These are phyloP conservation scores for Aspergillus versicolor DNA, from an alignment of 2,329 filamentous ascomycete genomes.

Conservation along the genomic window DNA sequence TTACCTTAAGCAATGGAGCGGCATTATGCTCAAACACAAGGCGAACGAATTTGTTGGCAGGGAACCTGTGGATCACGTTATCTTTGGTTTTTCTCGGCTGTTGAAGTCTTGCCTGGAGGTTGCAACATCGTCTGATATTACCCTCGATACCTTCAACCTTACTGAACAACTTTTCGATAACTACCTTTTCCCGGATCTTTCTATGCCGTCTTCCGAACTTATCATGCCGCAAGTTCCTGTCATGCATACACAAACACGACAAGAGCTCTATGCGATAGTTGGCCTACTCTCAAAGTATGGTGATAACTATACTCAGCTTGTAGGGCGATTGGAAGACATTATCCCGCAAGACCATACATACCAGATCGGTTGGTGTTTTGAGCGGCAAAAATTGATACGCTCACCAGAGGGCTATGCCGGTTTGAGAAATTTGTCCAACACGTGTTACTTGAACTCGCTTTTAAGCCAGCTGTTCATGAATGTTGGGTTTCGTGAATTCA, in stretches of 20 bases:
- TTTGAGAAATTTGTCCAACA: slow-evolving; percentile 88
- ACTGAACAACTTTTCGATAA: slow-evolving; percentile 58
- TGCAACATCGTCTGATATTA: slow-evolving; percentile 18
- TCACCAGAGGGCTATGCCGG: slow-evolving; percentile 81
- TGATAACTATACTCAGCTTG: slow-evolving; percentile 50
- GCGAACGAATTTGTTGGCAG: slow-evolving; percentile 50
- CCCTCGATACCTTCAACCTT: slow-evolving; percentile 27
- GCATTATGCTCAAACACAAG: slow-evolving; percentile 42
- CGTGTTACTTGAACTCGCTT: slow-evolving; percentile 94
- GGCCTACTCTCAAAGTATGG: slow-evolving; percentile 55
- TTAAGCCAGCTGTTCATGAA: slow-evolving; percentile 98
- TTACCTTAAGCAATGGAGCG: slow-evolving; percentile 46
- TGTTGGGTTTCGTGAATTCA: slow-evolving; percentile 77
- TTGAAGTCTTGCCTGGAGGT: slow-evolving; percentile 44
- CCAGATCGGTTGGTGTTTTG: slow-evolving; percentile 62
- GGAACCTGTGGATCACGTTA: slow-evolving; percentile 43
- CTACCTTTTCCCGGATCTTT: slow-evolving; percentile 64
- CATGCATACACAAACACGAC: slow-evolving; percentile 57
- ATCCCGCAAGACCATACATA: slow-evolving; percentile 61
- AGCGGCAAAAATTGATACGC: slow-evolving; percentile 67
- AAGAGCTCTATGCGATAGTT: slow-evolving; percentile 61
- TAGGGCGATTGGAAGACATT: slow-evolving; percentile 53
- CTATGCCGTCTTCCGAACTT: slow-evolving; percentile 27
- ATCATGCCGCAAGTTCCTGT: slow-evolving; percentile 45
- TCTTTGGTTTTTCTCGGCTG: slow-evolving; percentile 45